Percentiles rank a stretch among this genome's conserved stretches.
phyloP scores from a whole-genome alignment of 179 eudicot species.

The Spinacia oleracea region DNA sequence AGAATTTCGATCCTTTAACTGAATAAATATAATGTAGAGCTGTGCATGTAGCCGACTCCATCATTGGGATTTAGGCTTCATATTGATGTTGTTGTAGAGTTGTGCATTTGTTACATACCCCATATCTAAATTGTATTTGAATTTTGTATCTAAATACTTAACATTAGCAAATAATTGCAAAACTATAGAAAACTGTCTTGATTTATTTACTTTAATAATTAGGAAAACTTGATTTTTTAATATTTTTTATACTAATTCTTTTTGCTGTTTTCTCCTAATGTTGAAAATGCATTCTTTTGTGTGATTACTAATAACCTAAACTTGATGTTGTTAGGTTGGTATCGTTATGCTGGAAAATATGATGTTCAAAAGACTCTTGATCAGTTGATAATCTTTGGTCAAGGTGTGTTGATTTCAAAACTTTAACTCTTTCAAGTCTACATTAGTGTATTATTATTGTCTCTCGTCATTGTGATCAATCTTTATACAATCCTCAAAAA shows the following conservation, averaged over 20 bases:
- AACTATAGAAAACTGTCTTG: too few relatives aligned
- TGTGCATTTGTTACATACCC: too few relatives aligned
- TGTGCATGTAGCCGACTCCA: too few relatives aligned
- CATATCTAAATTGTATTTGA: too few relatives aligned
- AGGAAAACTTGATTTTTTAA: not conserved
- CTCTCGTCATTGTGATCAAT: not conserved
- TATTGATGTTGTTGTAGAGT: too few relatives aligned
- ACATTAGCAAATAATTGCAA: too few relatives aligned
- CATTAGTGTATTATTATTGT: not conserved
- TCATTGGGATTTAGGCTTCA: too few relatives aligned
- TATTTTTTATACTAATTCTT: not conserved
- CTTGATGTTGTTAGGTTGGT: not conserved
- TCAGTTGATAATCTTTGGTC: not conserved
- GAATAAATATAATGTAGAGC: not conserved
- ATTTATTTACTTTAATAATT: not conserved
- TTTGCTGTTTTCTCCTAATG: not conserved
- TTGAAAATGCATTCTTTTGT: not conserved
- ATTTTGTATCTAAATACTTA: too few relatives aligned
- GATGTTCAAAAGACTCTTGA: not conserved
- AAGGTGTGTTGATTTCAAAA: not conserved
- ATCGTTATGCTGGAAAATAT: not conserved
- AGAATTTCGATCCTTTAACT: not conserved
- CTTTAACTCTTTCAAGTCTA: not conserved
- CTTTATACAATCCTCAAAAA: not conserved
- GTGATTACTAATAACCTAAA: not conserved